Base-by-base conservation (phyloP, 805 yeast species). In the Lachancea lanzarotensis region DNA sequence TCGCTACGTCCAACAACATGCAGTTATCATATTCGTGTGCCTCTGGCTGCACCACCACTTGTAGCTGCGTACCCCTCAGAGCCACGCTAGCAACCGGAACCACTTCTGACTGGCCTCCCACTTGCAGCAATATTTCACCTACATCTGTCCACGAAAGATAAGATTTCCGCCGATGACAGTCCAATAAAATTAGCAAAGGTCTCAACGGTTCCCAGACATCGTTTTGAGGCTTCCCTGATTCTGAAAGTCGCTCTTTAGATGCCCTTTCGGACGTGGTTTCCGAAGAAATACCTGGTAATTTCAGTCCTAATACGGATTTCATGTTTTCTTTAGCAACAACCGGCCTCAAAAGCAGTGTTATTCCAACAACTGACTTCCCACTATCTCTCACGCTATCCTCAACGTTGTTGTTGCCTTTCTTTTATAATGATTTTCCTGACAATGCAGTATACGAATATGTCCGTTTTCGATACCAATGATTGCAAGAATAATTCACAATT, bases 141-240 rank as follows among this genome's bases (percentile, higher is more conserved):
- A 35, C 31, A 15, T 30, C 35, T 16, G 38, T 33, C 38, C 38
- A 40, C n/a, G 43, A 40, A 12, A 38, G 20, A 29, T 46, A 46
- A 13, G 44, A 30, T 31, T 46, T 46, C 11, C 39, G 38, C 25
- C 33, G n/a, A 27, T 46, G 49, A 18, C 45, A 43, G 26, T 46
- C 45, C 38, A 46, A 29, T 29, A 46, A 20, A 12, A 40, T 46
- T n/a, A 46, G 39, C 25, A 46, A 22, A 9, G 49, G 49, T 18
- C 39, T 44, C 22, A 46, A 27, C 10, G 43, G 34, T 15, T 46
- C 46, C 22, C 33, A 43, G 15, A 42, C 44, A 19, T 31, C 18
- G 4, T 30, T 29, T 11, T 22, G n/a, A 11, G 32, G 29, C 11
- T 35, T 20, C 12, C 31, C 42, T 35, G 31, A 10, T 15, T 35